These are phyloP conservation scores for Rhynchosporium secalis DNA, from an alignment of 2,329 filamentous ascomycete species.

Conservation along the genomic window DNA sequence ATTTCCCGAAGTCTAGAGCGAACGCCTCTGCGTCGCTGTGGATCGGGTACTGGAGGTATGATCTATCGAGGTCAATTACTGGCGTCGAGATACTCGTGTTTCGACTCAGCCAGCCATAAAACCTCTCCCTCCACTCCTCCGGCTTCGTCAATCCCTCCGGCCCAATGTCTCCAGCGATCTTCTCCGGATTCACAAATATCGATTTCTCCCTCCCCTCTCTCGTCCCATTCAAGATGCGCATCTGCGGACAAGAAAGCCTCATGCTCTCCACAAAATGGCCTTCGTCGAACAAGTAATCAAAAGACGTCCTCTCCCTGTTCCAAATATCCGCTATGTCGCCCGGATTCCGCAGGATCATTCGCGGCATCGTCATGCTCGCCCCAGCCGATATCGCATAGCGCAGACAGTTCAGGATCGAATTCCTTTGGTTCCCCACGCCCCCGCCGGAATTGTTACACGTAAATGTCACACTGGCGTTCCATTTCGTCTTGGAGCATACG, in stretches of 20 bases:
- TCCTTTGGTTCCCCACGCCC: constrained; percentile 37
- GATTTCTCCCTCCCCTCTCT: constrained; percentile 15
- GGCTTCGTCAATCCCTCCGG: constrained; percentile 29
- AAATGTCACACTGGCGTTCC: constrained; percentile 33
- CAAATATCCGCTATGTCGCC: constrained; percentile 30
- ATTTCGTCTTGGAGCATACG: constrained; percentile 32
- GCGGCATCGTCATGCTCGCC: constrained; percentile 28
- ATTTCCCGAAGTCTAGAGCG: constrained; percentile 29
- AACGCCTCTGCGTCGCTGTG: constrained; percentile 31
- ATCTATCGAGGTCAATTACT: constrained; percentile 31
- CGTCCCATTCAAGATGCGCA: constrained; percentile 26
- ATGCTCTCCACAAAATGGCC: constrained; percentile 34
- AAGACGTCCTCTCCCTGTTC: constrained; percentile 20
- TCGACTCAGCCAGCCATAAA: constrained; percentile 32
- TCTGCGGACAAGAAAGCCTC: constrained; percentile 33
- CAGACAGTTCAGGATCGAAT: constrained; percentile 37
- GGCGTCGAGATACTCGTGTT: constrained; percentile 17
- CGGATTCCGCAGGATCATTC: constrained; percentile 27
- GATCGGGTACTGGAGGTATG: constrained; percentile 32
- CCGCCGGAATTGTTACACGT: constrained; percentile 35
- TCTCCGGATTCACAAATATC: constrained; percentile 31
- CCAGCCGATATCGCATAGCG: constrained; percentile 37
- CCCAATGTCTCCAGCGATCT: constrained; percentile 23
- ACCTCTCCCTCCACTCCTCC: constrained; percentile 30
- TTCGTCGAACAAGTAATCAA: constrained; percentile 36